Conservation (phyloP, 768 basidiomycete species). For the Tricholoma terreum region DNA sequence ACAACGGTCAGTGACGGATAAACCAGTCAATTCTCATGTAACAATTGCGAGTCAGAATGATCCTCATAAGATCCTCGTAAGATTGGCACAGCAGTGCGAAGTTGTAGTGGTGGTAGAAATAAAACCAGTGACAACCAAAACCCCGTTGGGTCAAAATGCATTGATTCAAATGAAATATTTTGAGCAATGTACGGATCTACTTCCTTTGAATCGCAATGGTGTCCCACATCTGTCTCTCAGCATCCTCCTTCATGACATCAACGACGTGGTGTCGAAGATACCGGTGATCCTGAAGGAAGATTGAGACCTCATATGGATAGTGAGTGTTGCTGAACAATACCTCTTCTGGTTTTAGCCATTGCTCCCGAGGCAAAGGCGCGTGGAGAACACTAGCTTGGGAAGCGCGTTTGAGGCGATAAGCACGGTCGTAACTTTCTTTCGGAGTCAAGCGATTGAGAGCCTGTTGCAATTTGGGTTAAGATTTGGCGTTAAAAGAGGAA, state of each 20-base stretch:
- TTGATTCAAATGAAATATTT: too few species aligned
- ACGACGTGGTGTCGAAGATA: constrained; percentile 81
- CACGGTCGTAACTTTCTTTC: constrained; percentile 84
- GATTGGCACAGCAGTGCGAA: constrained; percentile 1
- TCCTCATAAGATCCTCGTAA: not conserved
- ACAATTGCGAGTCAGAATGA: too few species aligned
- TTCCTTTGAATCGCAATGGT: constrained; percentile 67
- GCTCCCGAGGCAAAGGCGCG: constrained; percentile 71
- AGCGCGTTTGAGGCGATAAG: constrained; percentile 84
- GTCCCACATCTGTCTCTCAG: constrained; percentile 83
- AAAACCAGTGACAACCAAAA: too few species aligned
- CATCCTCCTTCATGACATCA: constrained; percentile 69
- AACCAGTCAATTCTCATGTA: not conserved
- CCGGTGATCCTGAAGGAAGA: constrained; percentile 67
- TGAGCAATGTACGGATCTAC: constrained; percentile 33
- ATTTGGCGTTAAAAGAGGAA: not conserved
- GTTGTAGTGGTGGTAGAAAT: not conserved
- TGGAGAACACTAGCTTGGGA: constrained; percentile 79
- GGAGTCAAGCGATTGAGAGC: constrained; percentile 80
- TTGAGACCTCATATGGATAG: not conserved
- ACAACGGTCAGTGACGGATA: too few species aligned
- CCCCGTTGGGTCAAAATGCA: not conserved
- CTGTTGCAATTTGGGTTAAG: constrained; percentile 37
- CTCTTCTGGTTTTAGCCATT: constrained; percentile 75
- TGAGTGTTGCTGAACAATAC: constrained; percentile 38